Base-by-base conservation (phyloP, 2,329 filamentous ascomycete genomes). In the Dothistroma pini region DNA sequence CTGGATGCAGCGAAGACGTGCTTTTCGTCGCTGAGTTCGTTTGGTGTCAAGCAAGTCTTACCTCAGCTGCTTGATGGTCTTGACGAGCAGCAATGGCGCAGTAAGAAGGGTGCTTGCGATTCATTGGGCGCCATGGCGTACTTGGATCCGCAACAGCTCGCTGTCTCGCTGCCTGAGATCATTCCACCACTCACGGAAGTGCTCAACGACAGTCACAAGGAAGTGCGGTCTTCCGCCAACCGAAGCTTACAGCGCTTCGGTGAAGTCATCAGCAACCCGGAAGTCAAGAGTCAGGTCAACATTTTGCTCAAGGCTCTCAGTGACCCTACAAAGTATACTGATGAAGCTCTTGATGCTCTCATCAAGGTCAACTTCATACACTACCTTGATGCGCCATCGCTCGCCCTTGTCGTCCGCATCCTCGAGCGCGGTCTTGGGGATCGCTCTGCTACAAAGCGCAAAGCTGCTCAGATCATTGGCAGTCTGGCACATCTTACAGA, bases 281-380 rank as follows among this genome's bases (percentile, higher is more conserved):
- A 99, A 77, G 91, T 99, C 72, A 97, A 97, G 84, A 86, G 88
- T 66, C 83, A 97, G 14, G 93, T 97, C 61, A 88, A 89, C 70
- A 89, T 97, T 59, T 84, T 99, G 35, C 87, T 99, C 69, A 97
- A 97, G 78, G 96, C 95, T 64, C 85, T 99, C 62, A 99, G 95
- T 71, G 95, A 99, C 74, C 93, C 95, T 1, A 99, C 93, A 0
- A 97, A 95, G 74, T 91, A 96, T 78, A 99, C 96, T 0, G 93
- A 99, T 71, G 90, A 96, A 68, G 95, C 95, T 16, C 81, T 99
- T 62, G 93, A 99, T 74, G 83, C 91, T 0, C 84, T 99, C 61
- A 97, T 99, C 80, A 97, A 96, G 78, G 90, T 99, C n/a, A 92
- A 92, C 54, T 99, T 99, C 74, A 88, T 97, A 14, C 95, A 99